These are phyloP conservation scores for Periconia digitata DNA, from an alignment of 2,329 filamentous ascomycete species.

Conservation along the genomic window DNA sequence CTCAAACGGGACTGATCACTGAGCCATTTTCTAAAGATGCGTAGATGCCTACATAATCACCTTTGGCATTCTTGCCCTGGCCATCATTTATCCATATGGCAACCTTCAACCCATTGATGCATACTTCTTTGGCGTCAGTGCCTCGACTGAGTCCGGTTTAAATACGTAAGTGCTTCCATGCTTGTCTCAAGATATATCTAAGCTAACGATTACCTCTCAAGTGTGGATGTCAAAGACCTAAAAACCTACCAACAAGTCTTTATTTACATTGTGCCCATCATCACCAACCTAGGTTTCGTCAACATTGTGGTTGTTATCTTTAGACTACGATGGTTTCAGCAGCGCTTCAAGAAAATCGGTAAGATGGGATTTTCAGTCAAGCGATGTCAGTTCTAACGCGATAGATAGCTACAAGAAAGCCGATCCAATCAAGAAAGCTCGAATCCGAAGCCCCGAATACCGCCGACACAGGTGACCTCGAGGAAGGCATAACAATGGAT, in stretches of 20 bases:
- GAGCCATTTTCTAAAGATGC: neutral
- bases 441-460: slow-evolving; percentile 63
- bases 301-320: slow-evolving; percentile 54
- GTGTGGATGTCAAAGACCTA: slow-evolving; percentile 54
- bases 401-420: slow-evolving; percentile 57
- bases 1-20: neutral
- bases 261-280: slow-evolving; percentile 53
- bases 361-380: slow-evolving; percentile 65
- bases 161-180: slow-evolving; percentile 52
- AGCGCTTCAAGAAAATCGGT: slow-evolving; percentile 49
- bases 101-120: slow-evolving; percentile 51
- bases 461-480: slow-evolving; percentile 48
- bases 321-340: slow-evolving; percentile 54
- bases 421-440: slow-evolving; percentile 65
- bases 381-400: slow-evolving; percentile 56
- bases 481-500: slow-evolving; percentile 46
- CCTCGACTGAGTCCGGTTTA: slow-evolving; percentile 54
- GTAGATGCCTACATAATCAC: slow-evolving; percentile 47
- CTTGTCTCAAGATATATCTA: slow-evolving; percentile 49
- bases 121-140: slow-evolving; percentile 54
- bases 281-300: slow-evolving; percentile 54
- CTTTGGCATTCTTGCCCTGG: slow-evolving; percentile 39
- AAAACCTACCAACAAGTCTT: slow-evolving; percentile 56
- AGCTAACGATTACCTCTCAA: slow-evolving; percentile 51
- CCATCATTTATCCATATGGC: slow-evolving; percentile 43